Percentiles rank a stretch among this genome's conserved stretches.
These are phyloP conservation scores for Argentina anserina DNA, from an alignment of 306 rosid species.

Conservation along the genomic window DNA sequence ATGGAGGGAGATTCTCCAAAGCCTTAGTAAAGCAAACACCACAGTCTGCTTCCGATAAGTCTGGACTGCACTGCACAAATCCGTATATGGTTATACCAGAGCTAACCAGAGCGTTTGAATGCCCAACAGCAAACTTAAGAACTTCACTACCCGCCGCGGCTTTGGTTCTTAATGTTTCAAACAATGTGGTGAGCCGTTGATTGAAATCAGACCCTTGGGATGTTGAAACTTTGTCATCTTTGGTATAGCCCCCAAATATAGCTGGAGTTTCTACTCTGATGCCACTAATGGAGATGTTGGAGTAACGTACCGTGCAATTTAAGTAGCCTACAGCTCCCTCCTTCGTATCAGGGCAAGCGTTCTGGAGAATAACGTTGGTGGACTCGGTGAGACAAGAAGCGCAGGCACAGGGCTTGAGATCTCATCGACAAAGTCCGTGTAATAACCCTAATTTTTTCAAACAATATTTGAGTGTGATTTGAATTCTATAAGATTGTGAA, in stretches of 20 bases:
- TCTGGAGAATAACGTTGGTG: not conserved
- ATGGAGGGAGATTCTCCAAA: not conserved
- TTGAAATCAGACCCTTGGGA: not conserved
- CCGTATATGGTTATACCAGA: not conserved
- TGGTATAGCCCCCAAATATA: not conserved
- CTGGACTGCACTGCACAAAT: not conserved
- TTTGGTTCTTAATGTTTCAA: not conserved
- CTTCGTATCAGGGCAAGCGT: conserved; percentile 15
- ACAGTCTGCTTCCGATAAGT: not conserved
- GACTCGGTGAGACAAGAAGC: not conserved
- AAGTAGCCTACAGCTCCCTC: conserved; percentile 5
- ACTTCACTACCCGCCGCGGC: not conserved
- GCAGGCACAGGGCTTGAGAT: conserved; percentile 1
- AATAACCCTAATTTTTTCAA: no score
- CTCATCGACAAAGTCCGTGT: conserved; percentile 14
- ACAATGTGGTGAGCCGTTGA: not conserved
- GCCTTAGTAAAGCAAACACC: not conserved
- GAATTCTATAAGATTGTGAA: no score
- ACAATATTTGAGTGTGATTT: no score
- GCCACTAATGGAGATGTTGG: conserved; percentile 10
- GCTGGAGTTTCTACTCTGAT: not conserved
- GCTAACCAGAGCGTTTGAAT: not conserved
- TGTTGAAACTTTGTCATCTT: not conserved
- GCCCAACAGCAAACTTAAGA: conserved; percentile 6
- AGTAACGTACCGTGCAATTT: conserved; percentile 24